Evolutionary conservation across 148 eudicot species (phyloP), one percentile per base, ranked within the genome.

Genomic region (Cornus suecica): DNA sequence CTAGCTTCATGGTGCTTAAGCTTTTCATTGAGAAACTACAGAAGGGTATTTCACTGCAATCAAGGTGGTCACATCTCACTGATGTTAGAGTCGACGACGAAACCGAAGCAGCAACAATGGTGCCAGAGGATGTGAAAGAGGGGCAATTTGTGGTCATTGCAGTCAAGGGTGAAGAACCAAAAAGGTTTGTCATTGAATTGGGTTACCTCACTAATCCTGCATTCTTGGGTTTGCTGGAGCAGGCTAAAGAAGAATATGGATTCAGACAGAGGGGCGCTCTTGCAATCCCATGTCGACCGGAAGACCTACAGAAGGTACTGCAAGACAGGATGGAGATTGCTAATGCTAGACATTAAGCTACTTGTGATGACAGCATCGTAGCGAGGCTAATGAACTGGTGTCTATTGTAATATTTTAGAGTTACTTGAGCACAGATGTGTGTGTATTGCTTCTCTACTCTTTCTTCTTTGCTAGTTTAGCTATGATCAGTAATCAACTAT

Each of bases 181-280:
- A 66, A 69, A 74, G 83, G 75, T 86, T 90, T 74, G 77, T 84
- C 15, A 68, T 88, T 10, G 83, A 82, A 32, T 69, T 90, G 41
- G 65, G 74, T 45, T 56, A 72, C 64, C 61, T 90, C 26, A 78
- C 42, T 27, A 74, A 82, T 67, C 87, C 91, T 18, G 79, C 65
- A 25, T 79, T 86, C 65, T 62, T 90, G 83, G 80, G 69, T 72
- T 51, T 86, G 74, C 63, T 86, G 23, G 69, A 90, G 54, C 37
- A 78, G 63, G 88, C 92, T 1, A 85, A 85, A 68, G 87, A 85
- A 63, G 88, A 86, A 72, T 88, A 74, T 56, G 90, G 91, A 34
- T 84, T 83, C 26, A 69, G 64, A 56, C 82, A 85, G 11, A 78
- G 78, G 32, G 89, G 94, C 41, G 84, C 80, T 41, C 85, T 90